These are phyloP conservation scores for Backusella tuberculispora DNA, from an alignment of 192 early-diverging fungal genomes.

Conservation along the genomic window DNA sequence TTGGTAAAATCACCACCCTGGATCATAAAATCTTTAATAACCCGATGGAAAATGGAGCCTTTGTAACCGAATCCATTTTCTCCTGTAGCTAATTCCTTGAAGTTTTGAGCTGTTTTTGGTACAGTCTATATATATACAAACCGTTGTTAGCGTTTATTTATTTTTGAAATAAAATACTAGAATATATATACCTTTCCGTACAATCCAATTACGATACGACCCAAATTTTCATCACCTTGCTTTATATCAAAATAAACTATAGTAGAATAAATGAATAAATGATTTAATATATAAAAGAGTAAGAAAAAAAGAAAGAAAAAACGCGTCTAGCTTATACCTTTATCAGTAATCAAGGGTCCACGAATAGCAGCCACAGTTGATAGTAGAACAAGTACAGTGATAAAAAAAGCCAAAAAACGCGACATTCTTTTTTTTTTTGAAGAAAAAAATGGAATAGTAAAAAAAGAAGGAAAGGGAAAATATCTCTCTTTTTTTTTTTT, in stretches of 20 bases:
- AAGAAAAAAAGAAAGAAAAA: not conserved
- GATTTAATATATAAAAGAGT: not conserved
- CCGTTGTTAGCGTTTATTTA: not conserved
- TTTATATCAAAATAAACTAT: constrained; percentile 86
- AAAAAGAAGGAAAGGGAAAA: too few species aligned
- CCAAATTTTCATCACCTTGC: constrained; percentile 73
- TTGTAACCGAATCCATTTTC: constrained; percentile 81
- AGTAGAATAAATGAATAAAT: not conserved
- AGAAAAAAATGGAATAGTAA: too few species aligned
- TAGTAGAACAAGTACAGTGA: not conserved
- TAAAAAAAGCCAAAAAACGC: constrained; percentile 8
- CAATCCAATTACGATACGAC: constrained; percentile 69
- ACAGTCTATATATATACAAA: constrained; percentile 35
- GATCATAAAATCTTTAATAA: constrained; percentile 79
- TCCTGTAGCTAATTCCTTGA: constrained; percentile 88
- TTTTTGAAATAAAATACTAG: not conserved
- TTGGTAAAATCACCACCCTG: constrained; percentile 82
- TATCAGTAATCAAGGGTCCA: constrained; percentile 69
- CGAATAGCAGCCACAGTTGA: constrained; percentile 49
- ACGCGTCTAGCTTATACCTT: constrained; percentile 38
- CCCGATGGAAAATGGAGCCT: constrained; percentile 70
- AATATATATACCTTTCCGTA: constrained; percentile 61
- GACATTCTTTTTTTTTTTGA: too few species aligned
- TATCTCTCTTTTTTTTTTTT: too few species aligned
- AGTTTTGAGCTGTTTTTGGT: constrained; percentile 87